Base-by-base conservation (phyloP, 306 rosid species). In the Pterocarpus santalinus region DNA sequence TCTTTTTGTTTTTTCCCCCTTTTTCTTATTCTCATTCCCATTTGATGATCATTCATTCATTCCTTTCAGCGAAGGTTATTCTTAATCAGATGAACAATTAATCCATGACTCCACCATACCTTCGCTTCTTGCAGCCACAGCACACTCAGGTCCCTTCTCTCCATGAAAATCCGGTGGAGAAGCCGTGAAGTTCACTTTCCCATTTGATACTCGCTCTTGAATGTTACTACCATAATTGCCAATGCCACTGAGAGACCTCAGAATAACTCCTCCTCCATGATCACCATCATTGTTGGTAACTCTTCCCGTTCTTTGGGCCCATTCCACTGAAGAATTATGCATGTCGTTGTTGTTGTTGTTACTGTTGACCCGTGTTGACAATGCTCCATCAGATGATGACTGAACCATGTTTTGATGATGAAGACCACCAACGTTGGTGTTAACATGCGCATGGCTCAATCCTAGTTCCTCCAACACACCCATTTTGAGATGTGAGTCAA, bases 51-150 rank as follows among this genome's bases (percentile, higher is more conserved):
- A 49, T 12, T 11, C 55, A 12, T 46, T 38, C 5, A 22, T 38
- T 38, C 41, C 4, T 4, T 38, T 38, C 5, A 38, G 41, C 41
- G 5, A 38, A 4, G 47, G 8, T 43, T 13, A 5, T 35, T 63
- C 41, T 78, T 83, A 92, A 82, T 95, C 97, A 32, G 99, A 91
- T 61, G 99, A 95, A 87, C 96, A 93, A 89, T 85, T 87, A 76
- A 96, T 93, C 97, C 98, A 93, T 36, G 99, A 87, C 86, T 96
- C 97, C 79, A 91, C 87, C 88, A 91, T 96, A 92, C 97, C 98
- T 96, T 89, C 97, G 55, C 80, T 86, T 81, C 98, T 86, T 11
- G 86, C 73, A 4, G 58, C 53, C 0, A 14, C 47, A 43, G 86
- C 73, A 75, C 89, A 78, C 61, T 90, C 92, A 2, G 88, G 76